Base-by-base conservation (phyloP, 164 flowering plant genomes). In the Saururus chinensis region DNA sequence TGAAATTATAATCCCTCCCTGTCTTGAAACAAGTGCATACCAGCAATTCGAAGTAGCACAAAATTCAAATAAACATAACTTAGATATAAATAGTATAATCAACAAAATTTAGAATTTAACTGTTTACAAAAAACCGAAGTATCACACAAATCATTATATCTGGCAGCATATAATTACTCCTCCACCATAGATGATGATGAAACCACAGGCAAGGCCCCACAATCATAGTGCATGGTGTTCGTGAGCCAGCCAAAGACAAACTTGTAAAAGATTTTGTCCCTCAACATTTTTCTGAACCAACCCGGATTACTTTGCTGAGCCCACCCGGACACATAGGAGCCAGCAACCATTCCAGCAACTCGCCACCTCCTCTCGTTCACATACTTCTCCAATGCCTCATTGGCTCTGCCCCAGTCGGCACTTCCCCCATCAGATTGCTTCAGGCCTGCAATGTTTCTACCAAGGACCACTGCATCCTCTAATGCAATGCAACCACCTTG, bases 401-500 rank as follows among this genome's bases (percentile, higher is more conserved):
- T 1, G 14, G 14, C 5, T 66, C 66, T 19, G 13, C 40, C 30
- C 12, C 53, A 6, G n/a, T 42, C 7, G 59, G 57, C 51, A 22
- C 10, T 17, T 4, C 69, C 53, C 35, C 66, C 53, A 16, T 53
- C 21, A 16, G 19, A 24, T 19, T 22, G 22, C 21, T 59, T 40
- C 1, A 55, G 52, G 2, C 59, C 59, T 23, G 66, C 70, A 0
- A 71, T 59, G 19, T 63, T 62, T 13, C 67, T 59, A 7, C 56
- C 75, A 4, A 71, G 53, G 19, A 71, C 59, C 1, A 71, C 65
- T 6, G 68, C 75, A 56, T 71, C 75, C 59, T 71, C 75, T 51
- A 71, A 41, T 25, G 75, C 65, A 0, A 62, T 4, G 56, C 74
- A 60, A 19, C 74, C 74, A 21, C 74, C 74, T 57, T 71, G 74